Percentiles rank a stretch among this genome's conserved stretches.
Conservation (phyloP, 805 yeast species). For the Myxozyma mucilagina region DNA sequence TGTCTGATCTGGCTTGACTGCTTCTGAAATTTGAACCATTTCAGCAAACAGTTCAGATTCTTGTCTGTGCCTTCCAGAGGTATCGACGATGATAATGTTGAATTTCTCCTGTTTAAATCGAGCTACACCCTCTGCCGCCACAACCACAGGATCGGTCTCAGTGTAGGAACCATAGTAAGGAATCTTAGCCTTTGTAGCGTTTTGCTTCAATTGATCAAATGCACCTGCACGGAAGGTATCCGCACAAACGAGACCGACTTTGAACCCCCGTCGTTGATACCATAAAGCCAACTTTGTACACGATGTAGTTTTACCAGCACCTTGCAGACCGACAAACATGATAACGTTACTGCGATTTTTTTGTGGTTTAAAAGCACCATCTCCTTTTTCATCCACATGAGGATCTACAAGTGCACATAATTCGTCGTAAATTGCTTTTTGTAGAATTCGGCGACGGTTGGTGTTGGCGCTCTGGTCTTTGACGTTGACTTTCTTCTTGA, state of each 20-base stretch:
- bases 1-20: constrained; percentile 91
- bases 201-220: constrained; percentile 95
- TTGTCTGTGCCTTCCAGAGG: constrained; percentile 97
- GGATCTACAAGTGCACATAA: constrained; percentile 82
- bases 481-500: constrained; percentile 57
- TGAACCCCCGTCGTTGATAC: constrained; percentile 89
- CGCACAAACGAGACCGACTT: constrained; percentile 96
- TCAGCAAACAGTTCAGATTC: constrained; percentile 88
- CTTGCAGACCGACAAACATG: constrained; percentile 98
- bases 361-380: constrained; percentile 73
- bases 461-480: constrained; percentile 54
- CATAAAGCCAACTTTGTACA: constrained; percentile 92
- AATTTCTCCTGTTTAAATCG: constrained; percentile 88
- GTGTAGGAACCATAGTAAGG: constrained; percentile 95
- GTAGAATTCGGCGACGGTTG: constrained; percentile 77
- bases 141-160: constrained; percentile 92
- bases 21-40: constrained; percentile 89
- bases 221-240: constrained; percentile 99
- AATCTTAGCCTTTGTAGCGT: constrained; percentile 90
- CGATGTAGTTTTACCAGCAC: constrained; percentile 98
- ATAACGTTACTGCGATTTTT: constrained; percentile 77
- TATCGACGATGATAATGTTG: constrained; percentile 92
- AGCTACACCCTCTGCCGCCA: constrained; percentile 87
- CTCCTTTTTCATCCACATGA: constrained; percentile 36
- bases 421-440: constrained; percentile 93